These are phyloP conservation scores for Coriolopsis trogii DNA, from an alignment of 1,284 basidiomycete genomes.

Conservation along the genomic window DNA sequence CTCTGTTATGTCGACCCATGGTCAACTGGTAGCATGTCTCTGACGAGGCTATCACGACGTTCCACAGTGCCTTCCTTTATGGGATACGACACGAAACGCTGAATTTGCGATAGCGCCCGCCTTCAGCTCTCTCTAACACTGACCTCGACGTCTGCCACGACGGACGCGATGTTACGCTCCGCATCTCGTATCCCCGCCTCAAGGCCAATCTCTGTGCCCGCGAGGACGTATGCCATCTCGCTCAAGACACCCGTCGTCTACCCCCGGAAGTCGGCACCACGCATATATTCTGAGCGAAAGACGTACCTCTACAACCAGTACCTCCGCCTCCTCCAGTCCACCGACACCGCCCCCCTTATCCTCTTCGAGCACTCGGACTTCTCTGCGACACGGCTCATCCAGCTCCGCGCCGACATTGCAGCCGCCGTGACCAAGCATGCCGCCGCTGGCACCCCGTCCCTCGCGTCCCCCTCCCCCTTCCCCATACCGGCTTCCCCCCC, in stretches of 20 bases:
- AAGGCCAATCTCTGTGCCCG: slow-evolving; percentile 15
- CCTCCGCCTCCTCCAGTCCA: slow-evolving; percentile 59
- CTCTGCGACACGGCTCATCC: slow-evolving; percentile 60
- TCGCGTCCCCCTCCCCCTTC: slow-evolving; percentile 43
- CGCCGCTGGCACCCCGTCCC: slow-evolving; percentile 38
- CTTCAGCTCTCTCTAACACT: neutral
- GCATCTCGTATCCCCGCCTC: slow-evolving; percentile 16
- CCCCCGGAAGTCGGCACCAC: slow-evolving; percentile 54
- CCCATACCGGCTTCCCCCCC: slow-evolving; percentile 28
- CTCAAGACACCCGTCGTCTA: slow-evolving; percentile 55
- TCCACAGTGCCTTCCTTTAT: slow-evolving; percentile 2
- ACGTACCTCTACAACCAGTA: slow-evolving; percentile 77
- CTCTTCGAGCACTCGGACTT: slow-evolving; percentile 76
- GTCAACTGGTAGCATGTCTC: no score
- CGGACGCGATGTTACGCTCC: slow-evolving; percentile 17
- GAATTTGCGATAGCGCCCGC: slow-evolving; percentile 12
- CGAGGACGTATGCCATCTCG: slow-evolving; percentile 52
- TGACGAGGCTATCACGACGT: no score
- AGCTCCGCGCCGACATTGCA: slow-evolving; percentile 66
- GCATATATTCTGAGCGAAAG: slow-evolving; percentile 73
- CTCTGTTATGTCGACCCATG: no score
- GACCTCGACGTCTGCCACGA: slow-evolving; percentile 6
- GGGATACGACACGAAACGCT: neutral
- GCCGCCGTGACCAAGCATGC: slow-evolving; percentile 50
- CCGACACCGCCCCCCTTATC: slow-evolving; percentile 59